Evolutionary conservation across 2,329 filamentous ascomycete species (phyloP).

Genomic region (Rhexocercosporidium sp.): DNA sequence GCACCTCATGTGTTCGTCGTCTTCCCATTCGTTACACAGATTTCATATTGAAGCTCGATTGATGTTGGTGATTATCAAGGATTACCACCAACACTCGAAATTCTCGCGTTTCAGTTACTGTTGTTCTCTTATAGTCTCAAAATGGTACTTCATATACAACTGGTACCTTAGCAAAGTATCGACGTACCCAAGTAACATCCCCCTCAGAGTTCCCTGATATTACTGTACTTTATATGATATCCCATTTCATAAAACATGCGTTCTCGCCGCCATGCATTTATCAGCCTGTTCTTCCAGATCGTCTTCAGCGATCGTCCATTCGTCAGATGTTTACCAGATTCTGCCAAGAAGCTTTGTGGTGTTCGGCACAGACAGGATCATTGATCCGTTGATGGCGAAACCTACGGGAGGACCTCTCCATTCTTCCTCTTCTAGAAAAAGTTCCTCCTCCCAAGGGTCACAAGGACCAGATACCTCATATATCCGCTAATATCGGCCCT

Average conservation of each 20-base stretch:
- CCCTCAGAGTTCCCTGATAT: constrained; percentile 13
- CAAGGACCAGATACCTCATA: constrained; percentile 27
- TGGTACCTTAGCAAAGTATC: not conserved
- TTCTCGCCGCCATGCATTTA: constrained; percentile 17
- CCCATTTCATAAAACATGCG: constrained; percentile 15
- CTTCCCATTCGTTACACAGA: not conserved
- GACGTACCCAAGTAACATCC: not conserved
- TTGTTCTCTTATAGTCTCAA: not conserved
- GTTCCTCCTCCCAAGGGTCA: constrained; percentile 27
- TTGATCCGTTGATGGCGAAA: constrained; percentile 22
- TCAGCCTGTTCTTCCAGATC: constrained; percentile 21
- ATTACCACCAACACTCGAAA: constrained; percentile 6
- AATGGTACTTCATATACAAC: not conserved
- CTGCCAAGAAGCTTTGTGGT: constrained; percentile 18
- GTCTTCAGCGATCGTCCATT: constrained; percentile 11
- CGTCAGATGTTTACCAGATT: constrained; percentile 21
- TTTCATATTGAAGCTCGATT: not conserved
- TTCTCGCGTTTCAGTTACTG: not conserved
- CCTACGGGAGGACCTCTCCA: constrained; percentile 26
- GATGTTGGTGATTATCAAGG: constrained; percentile 3
- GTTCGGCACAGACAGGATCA: constrained; percentile 15
- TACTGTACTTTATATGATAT: constrained; percentile 17
- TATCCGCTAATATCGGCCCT: constrained; percentile 31
- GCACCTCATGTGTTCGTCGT: not conserved
- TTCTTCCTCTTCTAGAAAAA: constrained; percentile 25